Conservation (phyloP, 2,329 filamentous ascomycete genomes). For the Diaporthe sp. region DNA sequence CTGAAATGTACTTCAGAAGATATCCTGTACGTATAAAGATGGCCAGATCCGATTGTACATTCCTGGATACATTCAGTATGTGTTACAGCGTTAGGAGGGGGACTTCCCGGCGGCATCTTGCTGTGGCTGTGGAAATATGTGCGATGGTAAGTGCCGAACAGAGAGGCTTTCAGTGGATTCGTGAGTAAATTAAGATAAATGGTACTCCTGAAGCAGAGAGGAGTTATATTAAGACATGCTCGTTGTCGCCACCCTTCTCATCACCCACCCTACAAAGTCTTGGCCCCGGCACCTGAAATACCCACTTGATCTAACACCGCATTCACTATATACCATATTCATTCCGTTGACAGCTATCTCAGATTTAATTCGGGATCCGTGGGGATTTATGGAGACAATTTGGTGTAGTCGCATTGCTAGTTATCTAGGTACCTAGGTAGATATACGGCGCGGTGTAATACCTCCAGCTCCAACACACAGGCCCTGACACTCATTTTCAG, state of each 20-base stretch:
- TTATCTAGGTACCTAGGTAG: no score
- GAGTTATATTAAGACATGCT: neutral
- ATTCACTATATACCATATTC: neutral
- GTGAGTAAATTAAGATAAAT: neutral
- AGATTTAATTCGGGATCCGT: neutral
- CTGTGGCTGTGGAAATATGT: neutral
- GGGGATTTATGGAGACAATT: neutral
- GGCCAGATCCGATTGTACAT: neutral
- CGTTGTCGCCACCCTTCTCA: neutral
- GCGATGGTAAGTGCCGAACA: neutral
- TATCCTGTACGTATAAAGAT: no score
- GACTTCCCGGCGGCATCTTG: neutral
- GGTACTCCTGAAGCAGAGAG: accelerated
- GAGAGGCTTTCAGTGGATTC: neutral
- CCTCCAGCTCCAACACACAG: no score
- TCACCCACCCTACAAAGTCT: neutral
- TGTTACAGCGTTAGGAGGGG: neutral
- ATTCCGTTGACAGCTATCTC: neutral
- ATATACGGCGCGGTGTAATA: no score
- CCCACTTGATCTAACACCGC: neutral
- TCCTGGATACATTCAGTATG: neutral
- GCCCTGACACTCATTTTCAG: no score
- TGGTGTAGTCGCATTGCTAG: neutral
- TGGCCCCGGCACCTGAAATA: neutral
- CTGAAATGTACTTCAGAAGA: neutral